phyloP scores from a whole-genome alignment of 257 asterid species.

The Capsicum rhomboideum region DNA sequence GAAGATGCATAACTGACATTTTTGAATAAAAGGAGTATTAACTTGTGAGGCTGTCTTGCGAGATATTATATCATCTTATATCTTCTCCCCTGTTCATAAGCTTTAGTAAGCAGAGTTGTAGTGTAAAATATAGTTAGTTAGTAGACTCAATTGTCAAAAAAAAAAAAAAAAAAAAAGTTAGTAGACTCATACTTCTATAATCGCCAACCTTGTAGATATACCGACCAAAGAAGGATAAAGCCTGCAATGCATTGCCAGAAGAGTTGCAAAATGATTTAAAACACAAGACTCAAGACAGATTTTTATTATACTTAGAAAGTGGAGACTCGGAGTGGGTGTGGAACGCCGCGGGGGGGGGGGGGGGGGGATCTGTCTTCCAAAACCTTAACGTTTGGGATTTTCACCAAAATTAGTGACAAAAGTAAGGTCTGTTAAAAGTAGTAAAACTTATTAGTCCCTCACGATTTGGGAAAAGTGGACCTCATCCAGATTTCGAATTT shows the following conservation, averaged over 20 bases:
- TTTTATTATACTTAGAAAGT: background rate
- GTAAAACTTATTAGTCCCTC: background rate
- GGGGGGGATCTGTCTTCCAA: background rate
- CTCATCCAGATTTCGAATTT: background rate
- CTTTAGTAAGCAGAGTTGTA: background rate
- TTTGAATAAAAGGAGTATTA: background rate
- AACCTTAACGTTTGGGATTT: background rate
- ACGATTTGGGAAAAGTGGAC: background rate
- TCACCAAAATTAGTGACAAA: background rate
- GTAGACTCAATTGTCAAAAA: background rate
- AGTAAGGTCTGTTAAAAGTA: background rate
- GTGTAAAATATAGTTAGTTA: background rate
- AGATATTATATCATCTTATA: background rate
- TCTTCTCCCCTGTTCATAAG: background rate
- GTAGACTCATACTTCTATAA: background rate
- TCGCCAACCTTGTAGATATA: background rate
- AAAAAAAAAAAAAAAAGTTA: background rate
- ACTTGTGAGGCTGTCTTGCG: background rate
- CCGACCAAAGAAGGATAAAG: background rate
- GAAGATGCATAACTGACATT: background rate
- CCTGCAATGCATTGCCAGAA: background rate
- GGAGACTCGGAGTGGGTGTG: background rate
- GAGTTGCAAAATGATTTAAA: background rate
- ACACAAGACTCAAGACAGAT: background rate
- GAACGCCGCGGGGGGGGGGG: background rate